phyloP scores from a whole-genome alignment of 164 flowering plant species.

The Saururus chinensis region DNA sequence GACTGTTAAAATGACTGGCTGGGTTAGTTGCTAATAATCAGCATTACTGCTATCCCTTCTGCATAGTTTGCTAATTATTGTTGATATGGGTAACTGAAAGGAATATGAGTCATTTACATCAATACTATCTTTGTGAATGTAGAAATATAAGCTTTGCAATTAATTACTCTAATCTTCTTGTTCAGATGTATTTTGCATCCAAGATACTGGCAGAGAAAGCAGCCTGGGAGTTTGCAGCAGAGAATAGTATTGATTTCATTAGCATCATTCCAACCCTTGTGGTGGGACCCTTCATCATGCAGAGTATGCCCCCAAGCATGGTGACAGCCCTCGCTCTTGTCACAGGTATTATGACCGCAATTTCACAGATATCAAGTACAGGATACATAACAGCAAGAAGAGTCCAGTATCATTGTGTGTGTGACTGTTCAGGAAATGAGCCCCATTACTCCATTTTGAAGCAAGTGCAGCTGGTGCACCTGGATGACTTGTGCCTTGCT shows the following conservation, averaged over 20 bases:
- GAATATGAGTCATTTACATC: too few species aligned
- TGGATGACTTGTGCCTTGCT: conserved; percentile 62
- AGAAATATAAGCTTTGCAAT: too few species aligned
- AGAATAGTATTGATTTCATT: conserved; percentile 17
- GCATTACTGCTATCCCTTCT: not conserved
- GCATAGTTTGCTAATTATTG: too few species aligned
- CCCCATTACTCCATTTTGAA: conserved; percentile 61
- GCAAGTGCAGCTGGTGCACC: conserved; percentile 67
- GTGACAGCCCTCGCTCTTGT: conserved; percentile 18
- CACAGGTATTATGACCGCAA: too few species aligned
- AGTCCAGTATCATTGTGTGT: too few species aligned
- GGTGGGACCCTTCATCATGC: conserved; percentile 22
- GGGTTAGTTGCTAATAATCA: conserved; percentile 10
- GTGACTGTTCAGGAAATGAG: conserved; percentile 38
- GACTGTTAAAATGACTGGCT: conserved; percentile 19
- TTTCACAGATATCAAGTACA: too few species aligned
- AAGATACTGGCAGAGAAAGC: conserved; percentile 26
- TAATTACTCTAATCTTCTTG: too few species aligned
- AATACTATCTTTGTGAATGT: too few species aligned
- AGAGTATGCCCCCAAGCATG: conserved; percentile 25
- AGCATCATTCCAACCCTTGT: conserved; percentile 25
- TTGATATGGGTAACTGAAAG: too few species aligned
- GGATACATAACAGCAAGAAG: too few species aligned
- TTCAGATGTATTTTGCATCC: conserved; percentile 24
- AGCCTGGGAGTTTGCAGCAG: conserved; percentile 24